phyloP scores from a whole-genome alignment of 345 rosid species.

The Citrus unshiu region DNA sequence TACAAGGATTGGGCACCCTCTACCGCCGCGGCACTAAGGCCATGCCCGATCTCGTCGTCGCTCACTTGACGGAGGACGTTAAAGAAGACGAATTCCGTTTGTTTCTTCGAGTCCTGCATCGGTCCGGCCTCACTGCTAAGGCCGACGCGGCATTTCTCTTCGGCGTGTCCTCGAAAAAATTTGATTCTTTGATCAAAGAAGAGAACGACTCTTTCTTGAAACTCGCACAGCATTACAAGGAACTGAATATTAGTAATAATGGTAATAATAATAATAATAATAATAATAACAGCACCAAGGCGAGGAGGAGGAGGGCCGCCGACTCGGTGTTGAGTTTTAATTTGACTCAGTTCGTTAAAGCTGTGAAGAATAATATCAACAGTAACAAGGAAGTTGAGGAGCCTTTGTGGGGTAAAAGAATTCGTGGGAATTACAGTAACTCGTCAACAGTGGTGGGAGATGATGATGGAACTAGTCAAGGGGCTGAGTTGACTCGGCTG shows the following conservation, averaged over 20 bases:
- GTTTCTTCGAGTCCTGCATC: slow-evolving; percentile 55
- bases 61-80: slow-evolving; percentile 55
- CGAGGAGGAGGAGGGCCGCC: neutral
- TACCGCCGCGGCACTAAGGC: slow-evolving; percentile 54
- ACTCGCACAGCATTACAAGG: slow-evolving; percentile 36
- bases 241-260: neutral
- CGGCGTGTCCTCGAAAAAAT: slow-evolving; percentile 39
- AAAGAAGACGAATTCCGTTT: slow-evolving; percentile 49
- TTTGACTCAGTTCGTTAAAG: slow-evolving; percentile 37
- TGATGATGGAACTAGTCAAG: neutral
- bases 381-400: slow-evolving; percentile 31
- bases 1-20: slow-evolving; percentile 68
- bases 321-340: slow-evolving; percentile 41
- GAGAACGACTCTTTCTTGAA: slow-evolving; percentile 67
- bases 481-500: slow-evolving; percentile 37
- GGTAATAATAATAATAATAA: too few relatives aligned
- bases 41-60: slow-evolving; percentile 56
- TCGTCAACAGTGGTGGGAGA: slow-evolving; percentile 6
- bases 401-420: slow-evolving; percentile 84
- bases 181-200: slow-evolving; percentile 39
- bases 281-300: slow-evolving; percentile 19
- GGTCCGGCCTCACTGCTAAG: slow-evolving; percentile 62
- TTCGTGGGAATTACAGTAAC: slow-evolving; percentile 21
- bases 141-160: slow-evolving; percentile 65
- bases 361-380: slow-evolving; percentile 19